Percentiles rank a stretch among this genome's conserved stretches.
phyloP scores from a whole-genome alignment of 257 asterid genomes.

The Petrea volubilis region DNA sequence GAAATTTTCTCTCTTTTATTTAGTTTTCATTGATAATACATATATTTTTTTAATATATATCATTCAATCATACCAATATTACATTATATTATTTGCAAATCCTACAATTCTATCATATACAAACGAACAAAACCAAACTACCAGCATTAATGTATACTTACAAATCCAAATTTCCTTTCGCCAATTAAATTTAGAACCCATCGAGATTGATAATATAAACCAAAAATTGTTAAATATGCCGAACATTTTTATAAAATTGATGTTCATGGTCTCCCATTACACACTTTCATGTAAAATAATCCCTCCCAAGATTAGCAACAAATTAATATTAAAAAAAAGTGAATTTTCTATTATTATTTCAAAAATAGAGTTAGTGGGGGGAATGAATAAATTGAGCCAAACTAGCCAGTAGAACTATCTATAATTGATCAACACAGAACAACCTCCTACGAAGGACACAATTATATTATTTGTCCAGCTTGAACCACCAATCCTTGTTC shows the following conservation, averaged over 20 bases:
- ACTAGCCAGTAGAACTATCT: slow-evolving; percentile 10
- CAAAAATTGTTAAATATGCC: neutral
- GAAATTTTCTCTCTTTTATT: too few relatives aligned
- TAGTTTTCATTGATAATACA: too few relatives aligned
- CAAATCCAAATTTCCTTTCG: too few relatives aligned
- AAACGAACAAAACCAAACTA: too few relatives aligned
- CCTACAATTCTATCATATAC: too few relatives aligned
- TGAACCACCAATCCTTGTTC: neutral
- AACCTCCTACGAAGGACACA: neutral
- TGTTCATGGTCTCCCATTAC: slow-evolving; percentile 18
- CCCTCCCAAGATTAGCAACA: neutral
- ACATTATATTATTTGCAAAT: too few relatives aligned
- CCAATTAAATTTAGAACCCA: too few relatives aligned
- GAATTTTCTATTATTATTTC: neutral
- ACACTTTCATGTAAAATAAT: neutral
- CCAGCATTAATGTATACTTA: too few relatives aligned
- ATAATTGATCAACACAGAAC: neutral
- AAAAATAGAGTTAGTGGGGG: neutral
- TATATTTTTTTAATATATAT: too few relatives aligned
- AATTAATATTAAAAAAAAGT: neutral
- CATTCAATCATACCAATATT: too few relatives aligned
- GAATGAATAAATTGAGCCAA: slow-evolving; percentile 12
- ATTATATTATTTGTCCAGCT: slow-evolving; percentile 11
- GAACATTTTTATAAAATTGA: neutral
- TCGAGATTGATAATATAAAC: too few relatives aligned